Percentiles rank a stretch among this genome's conserved stretches.
Conservation (phyloP, 1,284 basidiomycete species). For the Salmacisia buchloeana region DNA sequence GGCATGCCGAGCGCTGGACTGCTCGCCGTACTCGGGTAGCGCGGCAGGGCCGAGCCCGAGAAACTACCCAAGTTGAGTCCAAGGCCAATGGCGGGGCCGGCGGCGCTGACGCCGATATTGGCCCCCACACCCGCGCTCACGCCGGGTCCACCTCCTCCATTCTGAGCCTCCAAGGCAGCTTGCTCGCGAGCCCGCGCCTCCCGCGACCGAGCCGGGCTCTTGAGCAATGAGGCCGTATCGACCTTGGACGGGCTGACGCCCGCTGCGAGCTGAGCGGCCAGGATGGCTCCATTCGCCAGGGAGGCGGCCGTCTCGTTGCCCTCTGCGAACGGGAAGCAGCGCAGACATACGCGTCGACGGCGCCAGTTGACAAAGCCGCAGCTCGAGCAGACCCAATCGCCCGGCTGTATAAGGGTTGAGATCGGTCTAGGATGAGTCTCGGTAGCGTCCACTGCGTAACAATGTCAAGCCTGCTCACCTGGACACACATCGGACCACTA, state of each 20-base stretch:
- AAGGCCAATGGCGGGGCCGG: neutral
- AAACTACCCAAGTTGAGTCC: too few species aligned
- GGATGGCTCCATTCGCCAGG: conserved; percentile 12
- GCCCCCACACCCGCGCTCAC: neutral
- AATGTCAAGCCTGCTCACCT: neutral
- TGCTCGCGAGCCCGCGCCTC: neutral
- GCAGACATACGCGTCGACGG: conserved; percentile 77
- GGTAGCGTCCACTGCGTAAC: conserved; percentile 58
- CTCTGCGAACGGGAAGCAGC: conserved; percentile 63
- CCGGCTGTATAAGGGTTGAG: conserved; percentile 63
- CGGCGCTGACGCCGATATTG: neutral
- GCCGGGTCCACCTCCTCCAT: too few species aligned
- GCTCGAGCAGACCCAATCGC: conserved; percentile 80
- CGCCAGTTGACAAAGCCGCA: conserved; percentile 66
- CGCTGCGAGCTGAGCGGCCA: conserved; percentile 17
- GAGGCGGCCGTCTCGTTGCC: conserved; percentile 26
- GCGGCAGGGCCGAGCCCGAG: neutral
- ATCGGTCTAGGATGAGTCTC: neutral
- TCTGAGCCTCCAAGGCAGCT: too few species aligned
- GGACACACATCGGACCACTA: conserved; percentile 69
- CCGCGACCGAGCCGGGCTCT: neutral
- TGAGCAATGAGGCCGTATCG: conserved; percentile 8
- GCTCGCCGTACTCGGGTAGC: neutral
- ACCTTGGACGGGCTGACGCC: conserved; percentile 11
- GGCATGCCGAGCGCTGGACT: neutral